phyloP scores from a whole-genome alignment of 129 eudicot species.

The Dittrichia graveolens region DNA sequence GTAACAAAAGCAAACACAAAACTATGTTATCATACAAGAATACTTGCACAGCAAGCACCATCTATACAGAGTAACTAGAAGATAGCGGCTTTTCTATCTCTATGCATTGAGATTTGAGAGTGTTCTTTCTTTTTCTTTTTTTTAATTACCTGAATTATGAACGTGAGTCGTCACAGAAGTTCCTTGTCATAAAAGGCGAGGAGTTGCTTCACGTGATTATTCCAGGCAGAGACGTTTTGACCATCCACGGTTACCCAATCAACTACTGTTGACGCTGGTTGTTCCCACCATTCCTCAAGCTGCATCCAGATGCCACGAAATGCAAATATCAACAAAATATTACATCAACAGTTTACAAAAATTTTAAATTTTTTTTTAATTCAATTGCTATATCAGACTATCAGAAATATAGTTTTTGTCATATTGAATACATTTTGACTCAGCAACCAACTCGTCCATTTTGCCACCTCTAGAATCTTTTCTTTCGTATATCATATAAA shows the following conservation, averaged over 20 bases:
- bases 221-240: slow-evolving; percentile 88
- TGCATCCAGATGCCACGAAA: slow-evolving; percentile 36
- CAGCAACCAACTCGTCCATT: background rate
- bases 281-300: slow-evolving; percentile 99
- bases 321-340: background rate
- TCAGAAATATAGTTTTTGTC: no score
- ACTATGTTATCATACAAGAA: slow-evolving; percentile 22
- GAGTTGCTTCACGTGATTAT: slow-evolving; percentile 92
- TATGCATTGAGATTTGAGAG: background rate
- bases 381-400: no score
- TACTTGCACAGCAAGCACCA: slow-evolving; percentile 18
- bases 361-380: no score
- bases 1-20: background rate
- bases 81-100: slow-evolving; percentile 1
- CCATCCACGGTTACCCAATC: slow-evolving; percentile 99
- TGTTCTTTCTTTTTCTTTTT: background rate
- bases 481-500: background rate
- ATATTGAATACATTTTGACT: background rate
- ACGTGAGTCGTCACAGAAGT: slow-evolving; percentile 39
- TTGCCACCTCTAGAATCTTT: no score
- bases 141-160: slow-evolving; percentile 2
- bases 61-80: slow-evolving; percentile 25
- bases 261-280: slow-evolving; percentile 95
- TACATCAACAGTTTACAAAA: no score
- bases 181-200: slow-evolving; percentile 88